These are phyloP conservation scores for Phytophthora constricta DNA, from an alignment of 352 stramenopile genomes.

Conservation along the genomic window DNA sequence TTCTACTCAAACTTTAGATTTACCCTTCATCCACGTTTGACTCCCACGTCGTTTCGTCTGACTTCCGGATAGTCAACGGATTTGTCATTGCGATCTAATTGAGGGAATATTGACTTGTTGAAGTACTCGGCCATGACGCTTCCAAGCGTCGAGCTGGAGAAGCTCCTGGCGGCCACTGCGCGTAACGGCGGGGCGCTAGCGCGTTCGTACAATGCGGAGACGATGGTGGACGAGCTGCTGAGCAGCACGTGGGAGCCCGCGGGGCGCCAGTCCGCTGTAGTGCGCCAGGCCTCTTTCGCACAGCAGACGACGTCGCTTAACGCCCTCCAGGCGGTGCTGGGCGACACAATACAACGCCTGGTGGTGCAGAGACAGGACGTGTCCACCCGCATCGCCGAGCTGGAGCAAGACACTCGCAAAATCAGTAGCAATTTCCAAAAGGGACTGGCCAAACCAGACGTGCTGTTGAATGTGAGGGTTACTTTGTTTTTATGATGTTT, in stretches of 20 bases:
- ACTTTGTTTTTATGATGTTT: neutral
- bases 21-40: too few species aligned
- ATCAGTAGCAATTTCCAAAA: slow-evolving; percentile 67
- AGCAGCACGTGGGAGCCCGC: slow-evolving; percentile 57
- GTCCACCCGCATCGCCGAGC: slow-evolving; percentile 54
- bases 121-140: too few species aligned
- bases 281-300: slow-evolving; percentile 46
- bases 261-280: neutral
- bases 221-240: slow-evolving; percentile 84
- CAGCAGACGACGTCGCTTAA: slow-evolving; percentile 70
- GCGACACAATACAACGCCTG: slow-evolving; percentile 64
- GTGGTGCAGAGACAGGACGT: slow-evolving; percentile 66
- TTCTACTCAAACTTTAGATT: too few species aligned
- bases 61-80: too few species aligned
- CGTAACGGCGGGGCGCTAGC: neutral
- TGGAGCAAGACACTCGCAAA: slow-evolving; percentile 73
- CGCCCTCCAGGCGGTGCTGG: slow-evolving; percentile 66
- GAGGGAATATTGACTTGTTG: too few species aligned
- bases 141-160: slow-evolving; percentile 69
- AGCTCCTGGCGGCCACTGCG: slow-evolving; percentile 40
- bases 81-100: too few species aligned
- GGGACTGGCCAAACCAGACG: slow-evolving; percentile 62
- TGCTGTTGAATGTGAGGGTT: slow-evolving; percentile 54
- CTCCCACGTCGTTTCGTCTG: too few species aligned
- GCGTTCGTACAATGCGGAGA: slow-evolving; percentile 60